Evolutionary conservation across 345 rosid genomes (phyloP), one percentile per base, ranked within the genome.

Genomic region (Dipteronia sinensis): DNA sequence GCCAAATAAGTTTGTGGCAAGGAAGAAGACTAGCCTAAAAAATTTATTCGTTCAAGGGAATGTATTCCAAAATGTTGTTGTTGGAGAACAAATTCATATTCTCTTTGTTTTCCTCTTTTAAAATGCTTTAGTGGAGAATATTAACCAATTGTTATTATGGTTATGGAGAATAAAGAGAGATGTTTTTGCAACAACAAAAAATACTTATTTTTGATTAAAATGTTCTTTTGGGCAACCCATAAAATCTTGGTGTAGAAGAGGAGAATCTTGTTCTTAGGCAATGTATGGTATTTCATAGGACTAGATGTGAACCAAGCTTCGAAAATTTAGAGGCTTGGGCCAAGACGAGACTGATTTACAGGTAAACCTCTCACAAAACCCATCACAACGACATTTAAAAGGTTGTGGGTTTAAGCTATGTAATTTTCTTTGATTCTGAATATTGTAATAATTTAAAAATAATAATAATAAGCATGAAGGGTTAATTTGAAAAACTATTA

Each of bases 141-240:
- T 59, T 59, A 59, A 20, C 63, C 63, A 58, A 58, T 58, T 58
- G 63, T 16, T n/a, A 20, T n/a, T n/a, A 20, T n/a, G 20, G 86
- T 55, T 44, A 66, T 47, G 13, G 74, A 74, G 89, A 82, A 82
- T 83, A 85, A 84, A 87, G 85, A 75, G 22, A 7, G 10, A 25
- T 51, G 58, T 75, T 66, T 77, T 27, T 66, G 6, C 44, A 27
- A 6, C 22, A 66, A 22, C 31, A 53, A 62, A 20, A 51, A 66
- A 62, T 8, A 1, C 19, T 13, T 1, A 13, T 58, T 11, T 29
- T 6, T 12, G 22, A 27, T 27, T 58, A 20, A 27, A 72, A 56
- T 20, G 12, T 58, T 56, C 29, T 56, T 17, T 56, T 40, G 65
- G 63, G 10, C 29, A 7, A 6, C 38, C 51, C 64, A 22, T 4